Evolutionary conservation across 192 early-diverging fungal genomes (phyloP).

Genomic region (Umbelopsis vinacea): DNA sequence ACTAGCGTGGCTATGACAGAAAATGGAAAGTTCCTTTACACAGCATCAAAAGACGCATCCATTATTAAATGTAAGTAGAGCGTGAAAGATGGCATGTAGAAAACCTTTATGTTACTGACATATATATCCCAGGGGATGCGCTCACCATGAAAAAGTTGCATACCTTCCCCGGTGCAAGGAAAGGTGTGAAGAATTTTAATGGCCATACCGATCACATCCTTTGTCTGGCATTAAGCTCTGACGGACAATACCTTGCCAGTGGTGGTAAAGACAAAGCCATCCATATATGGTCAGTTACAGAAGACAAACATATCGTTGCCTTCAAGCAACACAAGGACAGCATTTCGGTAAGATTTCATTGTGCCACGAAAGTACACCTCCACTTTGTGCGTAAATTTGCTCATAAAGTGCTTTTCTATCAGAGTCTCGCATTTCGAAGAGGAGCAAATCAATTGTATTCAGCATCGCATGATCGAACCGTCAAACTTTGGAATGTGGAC

Average conservation of each 20-base stretch:
- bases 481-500: conserved; percentile 97
- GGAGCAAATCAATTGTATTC: conserved; percentile 86
- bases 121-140: conserved; percentile 59
- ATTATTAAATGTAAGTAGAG: conserved; percentile 82
- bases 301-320: conserved; percentile 69
- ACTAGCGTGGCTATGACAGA: conserved; percentile 81
- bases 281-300: conserved; percentile 87
- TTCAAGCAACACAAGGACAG: conserved; percentile 95
- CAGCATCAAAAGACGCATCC: conserved; percentile 90
- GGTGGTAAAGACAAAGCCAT: conserved; percentile 92
- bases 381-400: background rate
- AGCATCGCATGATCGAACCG: conserved; percentile 86
- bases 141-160: conserved; percentile 70
- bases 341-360: conserved; percentile 60
- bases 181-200: conserved; percentile 60
- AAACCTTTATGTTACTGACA: background rate
- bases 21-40: conserved; percentile 71
- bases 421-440: conserved; percentile 85
- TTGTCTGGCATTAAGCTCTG: conserved; percentile 70
- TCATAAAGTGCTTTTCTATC: background rate
- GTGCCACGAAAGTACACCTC: background rate
- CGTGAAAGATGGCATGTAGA: background rate
- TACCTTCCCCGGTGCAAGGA: conserved; percentile 75
- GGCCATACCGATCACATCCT: conserved; percentile 81
- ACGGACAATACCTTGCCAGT: conserved; percentile 74